Conservation (phyloP, 441 rosid genomes). For the Capsella rubella region DNA sequence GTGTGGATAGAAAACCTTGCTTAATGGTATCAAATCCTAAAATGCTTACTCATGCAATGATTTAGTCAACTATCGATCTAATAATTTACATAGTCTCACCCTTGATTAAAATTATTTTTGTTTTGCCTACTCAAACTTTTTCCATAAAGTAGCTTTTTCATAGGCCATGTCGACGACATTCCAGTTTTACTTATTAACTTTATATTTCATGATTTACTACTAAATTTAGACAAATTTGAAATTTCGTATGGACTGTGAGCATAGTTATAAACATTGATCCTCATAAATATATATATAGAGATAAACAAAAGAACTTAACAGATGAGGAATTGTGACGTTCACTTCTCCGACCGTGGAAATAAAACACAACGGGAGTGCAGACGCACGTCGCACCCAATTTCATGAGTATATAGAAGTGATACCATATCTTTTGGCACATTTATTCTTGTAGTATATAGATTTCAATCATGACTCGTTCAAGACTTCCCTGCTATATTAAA, state of each 20-base stretch:
- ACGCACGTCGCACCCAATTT: conserved; percentile 35
- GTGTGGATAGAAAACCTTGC: not conserved
- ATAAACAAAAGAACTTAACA: conserved; percentile 3
- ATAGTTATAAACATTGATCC: conserved; percentile 5
- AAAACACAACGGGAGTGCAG: conserved; percentile 33
- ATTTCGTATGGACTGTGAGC: not conserved
- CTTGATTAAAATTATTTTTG: conserved; percentile 27
- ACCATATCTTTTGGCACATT: conserved; percentile 20
- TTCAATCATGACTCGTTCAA: conserved; percentile 8
- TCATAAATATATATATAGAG: not conserved
- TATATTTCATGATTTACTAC: conserved; percentile 1
- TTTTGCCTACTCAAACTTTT: conserved; percentile 32
- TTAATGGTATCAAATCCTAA: conserved; percentile 35
- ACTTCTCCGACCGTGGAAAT: conserved; percentile 26
- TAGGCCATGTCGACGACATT: conserved; percentile 21
- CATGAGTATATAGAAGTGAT: conserved; percentile 5
- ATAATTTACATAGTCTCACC: conserved; percentile 33
- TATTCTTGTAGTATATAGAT: not conserved
- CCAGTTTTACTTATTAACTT: not conserved
- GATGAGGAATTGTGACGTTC: conserved; percentile 26
- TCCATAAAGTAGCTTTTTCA: conserved; percentile 33
- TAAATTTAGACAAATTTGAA: not conserved
- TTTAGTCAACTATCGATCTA: conserved; percentile 36
- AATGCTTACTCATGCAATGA: conserved; percentile 32
- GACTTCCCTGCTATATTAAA: not conserved